A percentile compares a stretch with the other conserved stretches of the same genome.
phyloP scores from a whole-genome alignment of 2,329 filamentous ascomycete species.

The Graphium sp. region DNA sequence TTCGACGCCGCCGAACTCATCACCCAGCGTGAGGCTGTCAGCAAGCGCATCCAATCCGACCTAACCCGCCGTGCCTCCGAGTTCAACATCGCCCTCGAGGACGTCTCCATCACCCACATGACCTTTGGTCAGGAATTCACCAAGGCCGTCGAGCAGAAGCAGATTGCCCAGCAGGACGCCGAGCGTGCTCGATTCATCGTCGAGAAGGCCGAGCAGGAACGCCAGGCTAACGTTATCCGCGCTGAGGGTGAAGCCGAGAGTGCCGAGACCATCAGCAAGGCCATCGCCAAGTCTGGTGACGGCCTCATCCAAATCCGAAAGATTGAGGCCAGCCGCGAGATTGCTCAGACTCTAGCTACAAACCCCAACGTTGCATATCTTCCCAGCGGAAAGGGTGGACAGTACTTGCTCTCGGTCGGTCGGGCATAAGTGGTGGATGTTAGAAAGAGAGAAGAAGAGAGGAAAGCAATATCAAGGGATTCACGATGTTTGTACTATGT shows the following conservation, averaged over 20 bases:
- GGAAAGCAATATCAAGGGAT: background rate
- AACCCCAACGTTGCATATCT: constrained; percentile 97
- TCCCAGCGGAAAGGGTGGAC: constrained; percentile 51
- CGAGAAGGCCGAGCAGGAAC: constrained; percentile 95
- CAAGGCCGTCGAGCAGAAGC: constrained; percentile 97
- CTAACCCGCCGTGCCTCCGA: constrained; percentile 83
- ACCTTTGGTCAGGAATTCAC: constrained; percentile 99
- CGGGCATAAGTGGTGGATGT: constrained; percentile 17
- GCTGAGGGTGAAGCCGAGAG: constrained; percentile 96
- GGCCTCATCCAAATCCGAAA: constrained; percentile 90
- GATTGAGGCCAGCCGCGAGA: constrained; percentile 93
- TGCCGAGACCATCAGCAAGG: constrained; percentile 87
- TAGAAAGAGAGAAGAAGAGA: constrained; percentile 9
- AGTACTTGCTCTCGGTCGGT: constrained; percentile 35
- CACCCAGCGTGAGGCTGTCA: constrained; percentile 95
- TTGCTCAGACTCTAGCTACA: constrained; percentile 70
- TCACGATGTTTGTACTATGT: constrained; percentile 3
- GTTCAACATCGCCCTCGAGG: constrained; percentile 98
- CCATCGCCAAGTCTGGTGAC: constrained; percentile 83
- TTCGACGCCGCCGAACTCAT: constrained; percentile 98
- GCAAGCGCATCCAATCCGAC: constrained; percentile 82
- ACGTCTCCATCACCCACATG: constrained; percentile 99
- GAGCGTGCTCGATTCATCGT: constrained; percentile 96
- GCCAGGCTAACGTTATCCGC: constrained; percentile 94
- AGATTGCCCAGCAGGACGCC: constrained; percentile 98